A percentile compares a stretch with the other conserved stretches of the same genome.
These are phyloP conservation scores for Pyricularia grisea DNA, from an alignment of 2,329 filamentous ascomycete genomes.

Conservation along the genomic window DNA sequence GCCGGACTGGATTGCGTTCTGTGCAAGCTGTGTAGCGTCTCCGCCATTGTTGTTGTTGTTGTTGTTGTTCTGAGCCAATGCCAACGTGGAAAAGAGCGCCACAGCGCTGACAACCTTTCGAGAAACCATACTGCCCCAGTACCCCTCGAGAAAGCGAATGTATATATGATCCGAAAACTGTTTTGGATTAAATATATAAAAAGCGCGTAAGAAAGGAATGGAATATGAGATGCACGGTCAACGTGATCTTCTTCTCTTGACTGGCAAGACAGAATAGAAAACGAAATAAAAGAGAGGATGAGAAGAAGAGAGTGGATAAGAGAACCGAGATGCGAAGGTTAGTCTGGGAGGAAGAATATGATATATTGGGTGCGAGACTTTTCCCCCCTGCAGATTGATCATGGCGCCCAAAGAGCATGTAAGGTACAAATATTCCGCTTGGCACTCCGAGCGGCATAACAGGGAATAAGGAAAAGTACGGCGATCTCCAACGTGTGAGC, in stretches of 20 bases:
- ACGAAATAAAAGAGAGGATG: slow-evolving; percentile 9
- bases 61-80: slow-evolving; percentile 13
- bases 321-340: background rate
- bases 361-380: background rate
- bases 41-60: slow-evolving; percentile 10
- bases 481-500: background rate
- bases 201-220: slow-evolving; percentile 10
- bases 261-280: slow-evolving; percentile 15
- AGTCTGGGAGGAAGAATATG: background rate
- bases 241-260: slow-evolving; percentile 21
- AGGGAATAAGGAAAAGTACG: background rate
- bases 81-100: slow-evolving; percentile 16
- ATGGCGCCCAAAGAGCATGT: background rate
- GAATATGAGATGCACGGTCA: slow-evolving; percentile 20
- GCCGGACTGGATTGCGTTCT: slow-evolving; percentile 22
- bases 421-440: background rate
- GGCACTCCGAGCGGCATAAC: background rate
- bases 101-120: slow-evolving; percentile 16
- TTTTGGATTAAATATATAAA: slow-evolving; percentile 3
- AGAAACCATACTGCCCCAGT: slow-evolving; percentile 17
- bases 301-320: slow-evolving; percentile 6
- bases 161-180: slow-evolving; percentile 7
- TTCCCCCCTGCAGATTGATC: background rate
- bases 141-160: background rate
- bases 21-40: slow-evolving; percentile 14